These are phyloP conservation scores for Penicillium sp. DNA, from an alignment of 2,329 filamentous ascomycete species.

Conservation along the genomic window DNA sequence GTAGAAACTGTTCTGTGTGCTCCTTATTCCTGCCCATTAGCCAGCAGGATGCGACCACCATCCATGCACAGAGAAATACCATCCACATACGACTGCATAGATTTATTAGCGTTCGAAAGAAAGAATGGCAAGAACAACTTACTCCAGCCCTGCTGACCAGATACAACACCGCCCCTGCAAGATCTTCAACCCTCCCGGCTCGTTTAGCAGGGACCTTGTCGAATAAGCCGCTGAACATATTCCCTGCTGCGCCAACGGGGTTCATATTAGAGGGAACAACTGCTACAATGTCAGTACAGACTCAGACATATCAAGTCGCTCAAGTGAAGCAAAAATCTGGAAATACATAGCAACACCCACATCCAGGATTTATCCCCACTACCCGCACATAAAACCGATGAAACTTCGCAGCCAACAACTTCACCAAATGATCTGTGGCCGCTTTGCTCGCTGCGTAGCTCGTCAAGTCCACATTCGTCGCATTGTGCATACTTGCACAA, in stretches of 20 bases:
- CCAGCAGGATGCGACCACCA: constrained; percentile 35
- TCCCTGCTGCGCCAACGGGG: constrained; percentile 34
- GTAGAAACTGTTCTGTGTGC: too few relatives aligned
- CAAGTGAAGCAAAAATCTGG: too few relatives aligned
- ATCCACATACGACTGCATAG: constrained; percentile 33
- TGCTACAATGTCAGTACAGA: too few relatives aligned
- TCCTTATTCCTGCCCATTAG: constrained; percentile 36
- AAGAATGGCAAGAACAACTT: constrained; percentile 10
- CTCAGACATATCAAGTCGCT: too few relatives aligned
- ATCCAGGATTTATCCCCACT: constrained; percentile 40
- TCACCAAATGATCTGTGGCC: constrained; percentile 46
- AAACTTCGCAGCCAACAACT: constrained; percentile 44
- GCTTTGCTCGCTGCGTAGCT: constrained; percentile 47
- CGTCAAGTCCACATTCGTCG: constrained; percentile 46
- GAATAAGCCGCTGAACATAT: constrained; percentile 37
- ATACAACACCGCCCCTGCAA: constrained; percentile 39
- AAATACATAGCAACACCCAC: too few relatives aligned
- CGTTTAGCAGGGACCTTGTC: constrained; percentile 35
- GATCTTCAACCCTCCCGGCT: constrained; percentile 35
- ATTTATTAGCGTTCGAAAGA: not conserved
- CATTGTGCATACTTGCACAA: constrained; percentile 47
- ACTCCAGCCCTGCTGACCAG: constrained; percentile 38
- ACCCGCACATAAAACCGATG: constrained; percentile 38
- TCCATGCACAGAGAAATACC: constrained; percentile 35
- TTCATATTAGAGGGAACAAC: constrained; percentile 42